phyloP scores from a whole-genome alignment of 2,329 filamentous ascomycete genomes.

The Aspergillus persii region DNA sequence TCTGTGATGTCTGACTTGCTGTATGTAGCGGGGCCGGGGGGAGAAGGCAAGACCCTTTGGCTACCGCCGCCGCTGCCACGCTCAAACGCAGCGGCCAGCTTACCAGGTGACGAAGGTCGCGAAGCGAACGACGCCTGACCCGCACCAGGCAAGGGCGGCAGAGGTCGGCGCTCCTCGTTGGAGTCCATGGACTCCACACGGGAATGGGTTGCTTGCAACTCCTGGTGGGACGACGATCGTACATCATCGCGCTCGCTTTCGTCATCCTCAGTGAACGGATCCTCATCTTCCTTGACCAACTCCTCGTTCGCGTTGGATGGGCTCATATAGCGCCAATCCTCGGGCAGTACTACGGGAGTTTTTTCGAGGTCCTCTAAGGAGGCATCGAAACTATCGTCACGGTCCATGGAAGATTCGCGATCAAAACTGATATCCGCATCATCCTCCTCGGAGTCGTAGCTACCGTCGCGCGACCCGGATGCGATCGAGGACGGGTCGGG shows the following conservation, averaged over 20 bases:
- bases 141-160: conserved; percentile 75
- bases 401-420: conserved; percentile 58
- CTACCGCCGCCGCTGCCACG: conserved; percentile 64
- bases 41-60: conserved; percentile 69
- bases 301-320: conserved; percentile 60
- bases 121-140: conserved; percentile 35
- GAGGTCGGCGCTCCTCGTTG: conserved; percentile 75
- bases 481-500: conserved; percentile 91
- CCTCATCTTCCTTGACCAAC: conserved; percentile 56
- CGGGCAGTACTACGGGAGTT: conserved; percentile 94
- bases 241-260: conserved; percentile 64
- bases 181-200: conserved; percentile 74
- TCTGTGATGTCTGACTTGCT: conserved; percentile 77
- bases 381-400: conserved; percentile 91
- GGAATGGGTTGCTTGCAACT: conserved; percentile 41
- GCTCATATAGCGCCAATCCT: conserved; percentile 85
- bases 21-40: conserved; percentile 64
- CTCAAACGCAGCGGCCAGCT: conserved; percentile 70
- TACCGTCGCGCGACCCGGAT: conserved; percentile 86
- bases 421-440: conserved; percentile 64
- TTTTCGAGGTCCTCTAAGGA: conserved; percentile 95
- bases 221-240: conserved; percentile 47
- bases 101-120: conserved; percentile 58
- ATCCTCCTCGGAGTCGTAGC: conserved; percentile 77
- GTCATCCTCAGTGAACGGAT: conserved; percentile 64